Evolutionary conservation across 1,284 basidiomycete species (phyloP).

Genomic region (Puccinia novopanici): DNA sequence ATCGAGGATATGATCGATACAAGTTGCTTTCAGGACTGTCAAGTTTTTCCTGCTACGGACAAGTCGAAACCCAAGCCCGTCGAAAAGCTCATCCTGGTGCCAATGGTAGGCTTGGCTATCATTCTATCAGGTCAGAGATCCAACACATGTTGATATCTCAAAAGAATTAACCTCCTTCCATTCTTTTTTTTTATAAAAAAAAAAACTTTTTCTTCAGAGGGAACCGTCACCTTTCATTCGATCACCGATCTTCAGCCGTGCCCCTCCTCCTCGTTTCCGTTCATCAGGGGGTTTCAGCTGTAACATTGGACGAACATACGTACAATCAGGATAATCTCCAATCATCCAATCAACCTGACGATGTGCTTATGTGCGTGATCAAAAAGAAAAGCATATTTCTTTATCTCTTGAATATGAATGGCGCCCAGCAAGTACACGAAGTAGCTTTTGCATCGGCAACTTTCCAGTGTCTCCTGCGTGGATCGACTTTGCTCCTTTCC

Average conservation of each 20-base stretch:
- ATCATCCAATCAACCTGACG: conserved; percentile 3
- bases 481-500: conserved; percentile 40
- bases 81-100: conserved; percentile 39
- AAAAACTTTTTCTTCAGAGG: conserved; percentile 20
- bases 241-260: conserved; percentile 30
- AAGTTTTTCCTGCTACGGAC: conserved; percentile 43
- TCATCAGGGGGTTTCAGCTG: conserved; percentile 46
- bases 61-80: conserved; percentile 32
- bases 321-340: conserved; percentile 8
- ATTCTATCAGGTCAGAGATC: conserved; percentile 49
- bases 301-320: conserved; percentile 40
- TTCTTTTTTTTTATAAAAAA: background rate
- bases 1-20: conserved; percentile 13
- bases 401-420: conserved; percentile 22
- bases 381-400: conserved; percentile 43
- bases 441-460: conserved; percentile 38
- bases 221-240: conserved; percentile 40
- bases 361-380: conserved; percentile 42
- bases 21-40: conserved; percentile 45
- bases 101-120: conserved; percentile 45
- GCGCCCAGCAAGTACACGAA: conserved; percentile 36
- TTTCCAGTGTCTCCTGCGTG: conserved; percentile 40
- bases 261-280: conserved; percentile 31
- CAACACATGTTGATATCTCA: too few relatives aligned
- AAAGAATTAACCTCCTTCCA: too few relatives aligned